Evolutionary conservation across 2,329 filamentous ascomycete species (phyloP).

Genomic region (Cercospora brassicicola): DNA sequence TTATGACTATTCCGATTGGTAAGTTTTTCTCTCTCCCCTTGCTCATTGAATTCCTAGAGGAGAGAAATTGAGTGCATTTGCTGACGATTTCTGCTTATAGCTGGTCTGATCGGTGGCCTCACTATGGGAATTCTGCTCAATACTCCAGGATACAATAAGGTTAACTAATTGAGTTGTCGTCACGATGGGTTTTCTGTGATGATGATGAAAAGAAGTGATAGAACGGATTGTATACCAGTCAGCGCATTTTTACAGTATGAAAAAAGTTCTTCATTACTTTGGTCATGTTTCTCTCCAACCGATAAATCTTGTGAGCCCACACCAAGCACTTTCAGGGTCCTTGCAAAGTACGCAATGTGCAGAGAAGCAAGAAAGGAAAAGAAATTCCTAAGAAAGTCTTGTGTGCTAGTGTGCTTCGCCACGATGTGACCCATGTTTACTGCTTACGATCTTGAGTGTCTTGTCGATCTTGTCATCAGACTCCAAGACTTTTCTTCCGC

Average conservation of each 20-base stretch:
- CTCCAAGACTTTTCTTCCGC: neutral
- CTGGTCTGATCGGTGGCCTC: constrained; percentile 51
- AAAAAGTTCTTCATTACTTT: too few relatives aligned
- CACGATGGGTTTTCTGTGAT: neutral
- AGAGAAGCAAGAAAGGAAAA: too few relatives aligned
- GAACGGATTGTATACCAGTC: neutral
- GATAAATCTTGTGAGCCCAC: too few relatives aligned
- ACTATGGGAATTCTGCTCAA: constrained; percentile 56
- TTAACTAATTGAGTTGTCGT: neutral
- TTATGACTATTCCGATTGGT: constrained; percentile 55
- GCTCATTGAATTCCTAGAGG: too few relatives aligned
- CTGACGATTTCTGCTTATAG: neutral
- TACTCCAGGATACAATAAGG: constrained; percentile 11
- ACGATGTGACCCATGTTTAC: neutral
- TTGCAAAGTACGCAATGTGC: too few relatives aligned
- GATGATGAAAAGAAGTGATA: neutral
- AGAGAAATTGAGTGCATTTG: too few relatives aligned
- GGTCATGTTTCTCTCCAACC: too few relatives aligned
- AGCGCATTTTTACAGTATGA: too few relatives aligned
- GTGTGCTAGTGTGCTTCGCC: neutral
- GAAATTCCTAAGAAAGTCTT: neutral
- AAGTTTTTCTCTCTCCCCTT: neutral
- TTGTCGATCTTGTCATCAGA: neutral
- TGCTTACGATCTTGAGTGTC: neutral
- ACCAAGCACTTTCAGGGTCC: too few relatives aligned